Percentiles rank a stretch among this genome's conserved stretches.
These are phyloP conservation scores for Talaromyces piceae DNA, from an alignment of 2,329 filamentous ascomycete species.

Conservation along the genomic window DNA sequence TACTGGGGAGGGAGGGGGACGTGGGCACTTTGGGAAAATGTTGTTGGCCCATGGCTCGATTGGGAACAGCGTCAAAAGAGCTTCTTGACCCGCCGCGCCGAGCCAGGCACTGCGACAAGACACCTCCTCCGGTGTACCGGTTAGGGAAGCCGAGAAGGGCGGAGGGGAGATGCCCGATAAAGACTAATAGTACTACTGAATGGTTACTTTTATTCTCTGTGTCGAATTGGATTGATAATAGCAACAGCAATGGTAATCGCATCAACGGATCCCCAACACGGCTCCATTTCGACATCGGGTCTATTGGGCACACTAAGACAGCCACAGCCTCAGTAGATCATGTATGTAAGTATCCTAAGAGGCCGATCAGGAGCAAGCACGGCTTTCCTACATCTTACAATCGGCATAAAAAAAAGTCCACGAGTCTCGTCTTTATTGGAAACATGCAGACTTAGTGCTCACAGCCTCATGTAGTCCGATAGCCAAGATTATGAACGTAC, in stretches of 20 bases:
- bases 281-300: too few relatives aligned
- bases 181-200: not conserved
- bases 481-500: not conserved
- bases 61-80: slow-evolving; percentile 9
- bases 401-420: too few relatives aligned
- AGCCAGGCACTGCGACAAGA: not conserved
- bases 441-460: not conserved
- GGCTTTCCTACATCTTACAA: too few relatives aligned
- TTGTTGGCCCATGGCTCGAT: slow-evolving; percentile 21
- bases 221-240: not conserved
- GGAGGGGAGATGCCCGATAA: not conserved
- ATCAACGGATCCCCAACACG: too few relatives aligned
- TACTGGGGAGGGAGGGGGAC: slow-evolving; percentile 9
- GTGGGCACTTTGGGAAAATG: slow-evolving; percentile 30
- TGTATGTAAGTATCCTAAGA: too few relatives aligned
- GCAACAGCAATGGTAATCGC: too few relatives aligned
- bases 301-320: too few relatives aligned
- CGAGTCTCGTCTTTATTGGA: too few relatives aligned
- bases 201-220: too few relatives aligned
- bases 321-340: too few relatives aligned
- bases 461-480: not conserved
- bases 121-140: slow-evolving; percentile 13
- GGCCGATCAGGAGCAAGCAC: too few relatives aligned
- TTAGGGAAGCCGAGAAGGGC: not conserved
- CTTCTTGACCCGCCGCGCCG: not conserved